These are phyloP conservation scores for Haplographium delicatum DNA, from an alignment of 495 filamentous ascomycete species.

Conservation along the genomic window DNA sequence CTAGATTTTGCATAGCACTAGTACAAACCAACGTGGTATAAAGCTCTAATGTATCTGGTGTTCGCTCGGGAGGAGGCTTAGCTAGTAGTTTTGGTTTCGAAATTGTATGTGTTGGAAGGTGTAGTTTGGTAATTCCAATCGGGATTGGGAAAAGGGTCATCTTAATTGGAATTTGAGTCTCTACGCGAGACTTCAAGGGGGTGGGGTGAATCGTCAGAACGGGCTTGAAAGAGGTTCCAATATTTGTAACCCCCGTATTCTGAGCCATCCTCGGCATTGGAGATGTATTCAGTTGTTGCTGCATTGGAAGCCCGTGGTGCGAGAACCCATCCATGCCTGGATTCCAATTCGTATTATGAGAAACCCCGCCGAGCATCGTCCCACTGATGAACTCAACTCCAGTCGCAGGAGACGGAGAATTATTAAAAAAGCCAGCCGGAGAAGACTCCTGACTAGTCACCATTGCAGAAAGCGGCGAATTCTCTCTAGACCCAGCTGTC, in stretches of 20 bases:
- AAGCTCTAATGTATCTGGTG: constrained; percentile 73
- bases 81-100: constrained; percentile 84
- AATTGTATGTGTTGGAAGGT: constrained; percentile 82
- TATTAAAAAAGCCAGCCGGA: constrained; percentile 43
- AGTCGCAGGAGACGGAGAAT: constrained; percentile 47
- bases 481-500: constrained; percentile 39
- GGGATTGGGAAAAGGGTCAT: constrained; percentile 71
- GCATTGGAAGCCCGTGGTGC: constrained; percentile 12
- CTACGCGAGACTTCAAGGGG: constrained; percentile 80
- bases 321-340: constrained; percentile 3
- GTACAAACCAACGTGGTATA: constrained; percentile 79
- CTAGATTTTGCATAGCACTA: constrained; percentile 79
- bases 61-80: constrained; percentile 52
- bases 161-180: constrained; percentile 86
- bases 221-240: constrained; percentile 29
- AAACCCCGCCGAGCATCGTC: constrained; percentile 20
- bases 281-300: not conserved
- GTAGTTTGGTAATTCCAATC: constrained; percentile 65
- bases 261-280: constrained; percentile 14
- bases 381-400: constrained; percentile 37
- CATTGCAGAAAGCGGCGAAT: constrained; percentile 42
- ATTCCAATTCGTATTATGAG: constrained; percentile 21
- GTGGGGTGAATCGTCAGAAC: constrained; percentile 57
- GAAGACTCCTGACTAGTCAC: constrained; percentile 39
- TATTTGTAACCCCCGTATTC: not conserved